Evolutionary conservation across 805 yeast species (phyloP).

Genomic region (Nakazawaea wyomingensis): DNA sequence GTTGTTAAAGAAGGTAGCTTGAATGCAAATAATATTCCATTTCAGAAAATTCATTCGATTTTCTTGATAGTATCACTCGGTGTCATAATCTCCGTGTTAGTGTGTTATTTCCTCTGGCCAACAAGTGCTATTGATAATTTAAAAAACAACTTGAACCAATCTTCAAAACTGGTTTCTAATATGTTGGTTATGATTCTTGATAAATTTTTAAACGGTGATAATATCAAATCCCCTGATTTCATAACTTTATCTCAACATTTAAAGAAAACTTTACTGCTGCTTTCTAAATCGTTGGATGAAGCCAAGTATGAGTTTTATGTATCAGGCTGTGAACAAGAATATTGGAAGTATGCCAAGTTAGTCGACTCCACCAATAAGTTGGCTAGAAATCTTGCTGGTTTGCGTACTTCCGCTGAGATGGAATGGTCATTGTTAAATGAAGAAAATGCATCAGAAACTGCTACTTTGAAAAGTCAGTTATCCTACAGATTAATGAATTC

Average conservation of each 20-base stretch:
- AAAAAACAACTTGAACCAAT: constrained; percentile 41
- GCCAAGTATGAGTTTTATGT: constrained; percentile 55
- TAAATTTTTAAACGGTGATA: constrained; percentile 45
- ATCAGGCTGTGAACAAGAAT: constrained; percentile 53
- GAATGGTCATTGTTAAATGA: constrained; percentile 50
- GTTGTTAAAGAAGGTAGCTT: constrained; percentile 69
- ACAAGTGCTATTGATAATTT: constrained; percentile 45
- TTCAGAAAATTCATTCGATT: constrained; percentile 46
- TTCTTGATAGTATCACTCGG: constrained; percentile 58
- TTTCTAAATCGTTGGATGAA: constrained; percentile 46
- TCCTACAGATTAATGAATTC: constrained; percentile 14
- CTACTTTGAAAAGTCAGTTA: constrained; percentile 24
- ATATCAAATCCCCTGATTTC: constrained; percentile 34
- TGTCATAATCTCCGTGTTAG: constrained; percentile 47
- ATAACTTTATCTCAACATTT: constrained; percentile 31
- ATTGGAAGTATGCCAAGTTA: constrained; percentile 35
- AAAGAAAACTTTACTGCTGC: constrained; percentile 31
- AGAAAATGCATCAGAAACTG: constrained; percentile 6
- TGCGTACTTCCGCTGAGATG: constrained; percentile 64
- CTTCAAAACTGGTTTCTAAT: constrained; percentile 47
- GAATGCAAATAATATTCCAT: constrained; percentile 53
- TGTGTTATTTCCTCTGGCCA: constrained; percentile 66
- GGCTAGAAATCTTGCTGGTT: constrained; percentile 57
- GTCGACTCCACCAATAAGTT: constrained; percentile 49
- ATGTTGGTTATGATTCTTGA: constrained; percentile 40